These are phyloP conservation scores for Puccinia brachypodii DNA, from an alignment of 1,284 basidiomycete species.

Conservation along the genomic window DNA sequence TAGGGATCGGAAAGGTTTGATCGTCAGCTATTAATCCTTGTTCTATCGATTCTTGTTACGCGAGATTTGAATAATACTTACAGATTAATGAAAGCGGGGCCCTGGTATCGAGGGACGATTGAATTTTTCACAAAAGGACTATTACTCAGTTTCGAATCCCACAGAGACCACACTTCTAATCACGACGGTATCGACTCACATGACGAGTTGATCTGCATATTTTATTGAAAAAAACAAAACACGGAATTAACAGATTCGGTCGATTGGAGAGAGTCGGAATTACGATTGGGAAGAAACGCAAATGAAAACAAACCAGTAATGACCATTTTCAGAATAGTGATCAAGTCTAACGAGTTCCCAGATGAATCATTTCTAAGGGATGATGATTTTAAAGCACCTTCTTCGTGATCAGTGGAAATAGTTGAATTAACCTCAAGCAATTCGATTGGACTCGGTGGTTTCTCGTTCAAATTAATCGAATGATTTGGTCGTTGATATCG, in stretches of 20 bases:
- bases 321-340: slow-evolving; percentile 38
- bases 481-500: background rate
- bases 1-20: background rate
- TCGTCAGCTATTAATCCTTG: no score
- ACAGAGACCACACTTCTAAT: background rate
- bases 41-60: no score
- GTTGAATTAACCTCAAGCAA: slow-evolving; percentile 23
- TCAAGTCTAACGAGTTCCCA: slow-evolving; percentile 5
- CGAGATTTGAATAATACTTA: background rate
- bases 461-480: slow-evolving; percentile 2
- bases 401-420: background rate
- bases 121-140: background rate
- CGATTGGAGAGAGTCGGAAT: background rate
- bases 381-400: slow-evolving; percentile 16
- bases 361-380: background rate
- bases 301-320: slow-evolving; percentile 33
- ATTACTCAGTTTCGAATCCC: background rate
- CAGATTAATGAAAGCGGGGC: slow-evolving; percentile 36
- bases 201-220: slow-evolving; percentile 28
- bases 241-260: background rate
- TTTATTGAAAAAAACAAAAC: background rate
- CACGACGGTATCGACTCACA: slow-evolving; percentile 8
- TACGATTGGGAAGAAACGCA: background rate
- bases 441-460: slow-evolving; percentile 16
- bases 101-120: slow-evolving; percentile 11